These are phyloP conservation scores for Picea glauca DNA, from an alignment of 75 land plant species.

Conservation along the genomic window DNA sequence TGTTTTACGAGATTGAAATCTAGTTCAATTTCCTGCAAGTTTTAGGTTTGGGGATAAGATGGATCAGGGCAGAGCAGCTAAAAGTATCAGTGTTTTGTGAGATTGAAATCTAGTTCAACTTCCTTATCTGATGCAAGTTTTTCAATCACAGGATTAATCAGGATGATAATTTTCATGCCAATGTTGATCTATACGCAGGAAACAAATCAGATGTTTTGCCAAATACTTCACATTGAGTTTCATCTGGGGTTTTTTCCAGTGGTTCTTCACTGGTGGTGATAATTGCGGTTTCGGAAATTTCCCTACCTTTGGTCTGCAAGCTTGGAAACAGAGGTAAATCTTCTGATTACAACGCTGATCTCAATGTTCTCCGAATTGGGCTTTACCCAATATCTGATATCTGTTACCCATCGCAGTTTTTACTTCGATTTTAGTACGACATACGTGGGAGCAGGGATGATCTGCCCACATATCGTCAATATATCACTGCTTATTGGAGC, in stretches of 20 bases:
- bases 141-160: too few species aligned
- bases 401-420: neutral
- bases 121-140: too few species aligned
- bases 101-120: too few species aligned
- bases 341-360: neutral
- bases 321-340: conserved; percentile 43
- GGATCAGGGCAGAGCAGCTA: too few species aligned
- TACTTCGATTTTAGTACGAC: conserved; percentile 8
- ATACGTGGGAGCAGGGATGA: conserved; percentile 46
- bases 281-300: conserved; percentile 76
- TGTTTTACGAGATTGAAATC: too few species aligned
- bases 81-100: too few species aligned
- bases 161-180: too few species aligned
- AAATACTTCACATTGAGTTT: conserved; percentile 76
- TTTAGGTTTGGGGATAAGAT: too few species aligned
- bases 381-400: neutral
- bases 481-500: conserved; percentile 1
- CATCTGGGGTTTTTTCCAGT: conserved; percentile 79
- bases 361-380: neutral
- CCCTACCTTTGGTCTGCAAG: conserved; percentile 82
- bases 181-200: neutral
- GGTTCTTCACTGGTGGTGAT: conserved; percentile 85
- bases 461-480: conserved; percentile 25
- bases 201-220: conserved; percentile 24
- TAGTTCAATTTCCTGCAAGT: too few species aligned